Base-by-base conservation (phyloP, 2,329 filamentous ascomycete genomes). In the Macrophomina tecta region DNA sequence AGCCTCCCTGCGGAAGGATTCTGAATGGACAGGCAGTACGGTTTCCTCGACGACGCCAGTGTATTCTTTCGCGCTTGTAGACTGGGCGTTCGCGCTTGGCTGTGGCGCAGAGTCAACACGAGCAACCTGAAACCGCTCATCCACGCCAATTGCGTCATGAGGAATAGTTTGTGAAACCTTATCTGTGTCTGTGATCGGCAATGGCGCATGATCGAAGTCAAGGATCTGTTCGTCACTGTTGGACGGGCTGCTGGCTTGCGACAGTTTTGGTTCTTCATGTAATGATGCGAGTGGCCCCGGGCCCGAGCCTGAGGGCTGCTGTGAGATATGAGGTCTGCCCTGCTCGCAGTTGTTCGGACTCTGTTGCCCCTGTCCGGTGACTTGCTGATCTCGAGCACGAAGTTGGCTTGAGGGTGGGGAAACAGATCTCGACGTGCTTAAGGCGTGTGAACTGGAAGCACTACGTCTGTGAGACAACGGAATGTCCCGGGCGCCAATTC, bases 371-470 rank as follows among this genome's bases (percentile, higher is more conserved):
- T 23, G 23, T 23, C 23, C 8, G 28, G 32, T 11, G 12, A 11
- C 2, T 2, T 38, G 18, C 11, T 18, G 3, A 38, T 30, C 32
- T 11, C 11, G 58, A 11, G 23, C 28, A 6, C n/a, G 32, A 4
- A 18, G 8, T 28, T 34, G 30, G 5, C 18, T 36, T 5, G 58
- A 16, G 14, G 58, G 42, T 16, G 58, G 49, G 42, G 42, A 14
- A 4, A 23, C 45, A 49, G 45, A 32, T n/a, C 28, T 32, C 14
- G 45, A 12, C 9, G 5, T 23, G n/a, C 6, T 18, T 38, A 45
- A 62, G n/a, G 45, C 45, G 38, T 42, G 38, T 14, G 56, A 36
- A 14, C 5, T 23, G 3, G 70, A 60, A 69, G 70, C 30, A 58
- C 67, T 45, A 66, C 32, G 58, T 36, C 7, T 18, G 6, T 28